Conservation (phyloP, 2,329 filamentous ascomycete genomes). For the Ophiocordyceps unilateralis region DNA sequence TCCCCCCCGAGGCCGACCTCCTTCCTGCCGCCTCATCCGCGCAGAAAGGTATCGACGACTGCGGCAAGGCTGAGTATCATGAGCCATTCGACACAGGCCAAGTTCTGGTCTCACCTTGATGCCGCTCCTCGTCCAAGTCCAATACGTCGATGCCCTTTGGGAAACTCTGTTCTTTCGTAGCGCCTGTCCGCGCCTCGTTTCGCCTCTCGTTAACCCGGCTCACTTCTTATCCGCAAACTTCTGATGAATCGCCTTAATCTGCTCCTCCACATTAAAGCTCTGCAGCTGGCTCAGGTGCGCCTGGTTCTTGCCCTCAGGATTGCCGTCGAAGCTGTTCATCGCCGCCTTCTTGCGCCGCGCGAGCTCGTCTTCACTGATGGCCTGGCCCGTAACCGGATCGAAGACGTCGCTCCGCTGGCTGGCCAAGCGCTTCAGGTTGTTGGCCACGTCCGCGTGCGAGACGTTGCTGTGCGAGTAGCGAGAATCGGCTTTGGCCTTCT, state of each 20-base stretch:
- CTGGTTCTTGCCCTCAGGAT: slow-evolving; percentile 43
- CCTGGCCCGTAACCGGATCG: slow-evolving; percentile 52
- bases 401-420: slow-evolving; percentile 80
- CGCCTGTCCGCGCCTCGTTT: not conserved
- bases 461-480: slow-evolving; percentile 76
- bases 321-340: slow-evolving; percentile 44
- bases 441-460: slow-evolving; percentile 72
- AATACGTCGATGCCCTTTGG: too few relatives aligned
- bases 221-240: slow-evolving; percentile 27
- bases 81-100: not conserved
- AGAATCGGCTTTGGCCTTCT: slow-evolving; percentile 75
- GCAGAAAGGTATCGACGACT: too few relatives aligned
- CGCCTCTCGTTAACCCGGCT: slow-evolving; percentile 1
- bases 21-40: too few relatives aligned
- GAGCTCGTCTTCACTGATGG: slow-evolving; percentile 55
- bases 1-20: too few relatives aligned
- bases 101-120: not conserved
- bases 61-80: not conserved
- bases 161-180: too few relatives aligned
- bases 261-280: slow-evolving; percentile 66
- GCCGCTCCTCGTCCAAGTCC: not conserved
- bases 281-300: slow-evolving; percentile 40
- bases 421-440: slow-evolving; percentile 87
- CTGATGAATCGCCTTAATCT: slow-evolving; percentile 50
- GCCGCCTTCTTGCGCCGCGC: slow-evolving; percentile 63